These are phyloP conservation scores for Zasmidium cellare DNA, from an alignment of 2,329 filamentous ascomycete genomes.

Conservation along the genomic window DNA sequence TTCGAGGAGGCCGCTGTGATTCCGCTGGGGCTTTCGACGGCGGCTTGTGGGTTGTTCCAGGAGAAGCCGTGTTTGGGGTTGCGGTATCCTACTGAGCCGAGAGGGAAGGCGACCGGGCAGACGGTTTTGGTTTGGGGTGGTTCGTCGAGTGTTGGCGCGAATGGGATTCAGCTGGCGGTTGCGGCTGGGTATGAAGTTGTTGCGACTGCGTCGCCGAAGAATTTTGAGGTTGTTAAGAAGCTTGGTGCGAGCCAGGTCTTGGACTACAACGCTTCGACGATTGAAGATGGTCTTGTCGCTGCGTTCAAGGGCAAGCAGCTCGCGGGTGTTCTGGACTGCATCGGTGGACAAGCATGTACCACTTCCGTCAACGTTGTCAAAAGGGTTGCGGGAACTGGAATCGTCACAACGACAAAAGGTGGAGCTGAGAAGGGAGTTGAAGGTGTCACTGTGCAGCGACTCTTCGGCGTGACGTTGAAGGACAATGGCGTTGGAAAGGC, in stretches of 20 bases:
- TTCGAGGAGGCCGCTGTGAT: constrained; percentile 23
- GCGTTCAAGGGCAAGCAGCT: constrained; percentile 30
- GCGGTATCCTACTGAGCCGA: constrained; percentile 9
- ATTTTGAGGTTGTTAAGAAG: constrained; percentile 44
- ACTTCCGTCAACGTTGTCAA: constrained; percentile 32
- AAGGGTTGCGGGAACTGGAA: constrained; percentile 28
- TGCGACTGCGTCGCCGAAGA: constrained; percentile 44
- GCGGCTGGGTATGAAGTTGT: constrained; percentile 49
- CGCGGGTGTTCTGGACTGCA: constrained; percentile 32
- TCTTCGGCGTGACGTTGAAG: constrained; percentile 31
- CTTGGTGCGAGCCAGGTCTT: constrained; percentile 48
- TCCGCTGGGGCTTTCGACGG: constrained; percentile 22
- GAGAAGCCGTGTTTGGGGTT: constrained; percentile 14
- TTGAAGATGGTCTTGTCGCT: constrained; percentile 26
- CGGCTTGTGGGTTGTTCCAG: constrained; percentile 22
- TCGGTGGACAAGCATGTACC: constrained; percentile 20
- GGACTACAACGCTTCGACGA: constrained; percentile 34
- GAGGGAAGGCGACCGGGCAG: constrained; percentile 29
- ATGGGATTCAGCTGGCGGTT: constrained; percentile 48
- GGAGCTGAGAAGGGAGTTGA: constrained; percentile 30
- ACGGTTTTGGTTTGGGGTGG: constrained; percentile 55
- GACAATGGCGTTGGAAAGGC: constrained; percentile 32
- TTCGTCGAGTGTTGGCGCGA: constrained; percentile 48
- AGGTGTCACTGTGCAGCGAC: constrained; percentile 29
- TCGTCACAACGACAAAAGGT: constrained; percentile 19